A percentile compares a stretch with the other conserved stretches of the same genome.
These are phyloP conservation scores for Triticum monococcum DNA, from an alignment of 176 grass and related monocot species.

Conservation along the genomic window DNA sequence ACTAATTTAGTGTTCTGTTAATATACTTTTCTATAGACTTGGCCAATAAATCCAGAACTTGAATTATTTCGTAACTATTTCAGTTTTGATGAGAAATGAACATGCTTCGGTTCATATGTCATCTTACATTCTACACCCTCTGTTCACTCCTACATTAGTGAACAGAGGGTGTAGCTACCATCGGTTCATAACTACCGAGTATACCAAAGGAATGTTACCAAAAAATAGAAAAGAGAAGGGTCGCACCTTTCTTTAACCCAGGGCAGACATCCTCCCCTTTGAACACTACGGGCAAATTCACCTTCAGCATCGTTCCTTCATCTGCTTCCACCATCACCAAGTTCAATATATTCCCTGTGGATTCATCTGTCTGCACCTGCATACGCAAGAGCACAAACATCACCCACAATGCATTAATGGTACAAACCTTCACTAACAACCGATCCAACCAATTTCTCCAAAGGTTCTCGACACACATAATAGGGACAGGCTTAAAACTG, in stretches of 20 bases:
- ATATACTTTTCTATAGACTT: too few relatives aligned
- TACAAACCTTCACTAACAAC: background rate
- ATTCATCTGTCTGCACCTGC: conserved; percentile 71
- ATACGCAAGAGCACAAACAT: conserved; percentile 16
- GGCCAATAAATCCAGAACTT: too few relatives aligned
- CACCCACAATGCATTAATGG: background rate
- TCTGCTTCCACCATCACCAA: conserved; percentile 82
- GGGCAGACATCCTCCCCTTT: conserved; percentile 75
- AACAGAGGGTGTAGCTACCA: background rate
- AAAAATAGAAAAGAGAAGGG: conserved; percentile 10
- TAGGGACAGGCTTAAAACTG: background rate
- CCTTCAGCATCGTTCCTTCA: conserved; percentile 63
- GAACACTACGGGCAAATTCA: conserved; percentile 74
- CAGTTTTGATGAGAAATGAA: background rate
- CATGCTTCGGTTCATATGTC: background rate
- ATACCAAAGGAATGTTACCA: conserved; percentile 7
- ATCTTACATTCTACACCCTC: background rate
- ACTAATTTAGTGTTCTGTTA: too few relatives aligned
- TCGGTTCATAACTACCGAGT: background rate
- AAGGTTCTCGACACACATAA: background rate
- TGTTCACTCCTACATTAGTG: too few relatives aligned
- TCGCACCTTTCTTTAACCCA: conserved; percentile 85
- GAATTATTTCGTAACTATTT: too few relatives aligned
- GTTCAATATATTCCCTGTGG: conserved; percentile 79
- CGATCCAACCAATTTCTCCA: background rate